Conservation (phyloP, 208 protist species). For the Trypanosoma platydactyli region DNA sequence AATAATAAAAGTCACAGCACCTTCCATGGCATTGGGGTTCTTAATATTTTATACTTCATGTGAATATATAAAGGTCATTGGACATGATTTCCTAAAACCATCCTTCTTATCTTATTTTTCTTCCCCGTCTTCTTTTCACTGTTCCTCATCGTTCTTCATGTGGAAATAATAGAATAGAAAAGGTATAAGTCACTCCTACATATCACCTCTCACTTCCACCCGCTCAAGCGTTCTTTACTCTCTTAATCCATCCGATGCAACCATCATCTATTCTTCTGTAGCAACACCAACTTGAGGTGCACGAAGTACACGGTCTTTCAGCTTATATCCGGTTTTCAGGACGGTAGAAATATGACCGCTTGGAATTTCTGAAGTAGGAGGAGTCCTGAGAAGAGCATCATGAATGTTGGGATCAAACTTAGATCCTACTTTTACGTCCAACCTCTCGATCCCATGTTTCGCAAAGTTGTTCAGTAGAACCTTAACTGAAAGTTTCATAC, state of each 20-base stretch:
- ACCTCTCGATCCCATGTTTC: slow-evolving; percentile 87
- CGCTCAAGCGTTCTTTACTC: background rate
- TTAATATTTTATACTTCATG: background rate
- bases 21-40: background rate
- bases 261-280: slow-evolving; percentile 3
- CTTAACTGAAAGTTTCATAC: slow-evolving; percentile 84
- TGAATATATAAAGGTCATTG: background rate
- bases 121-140: background rate
- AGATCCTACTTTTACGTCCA: slow-evolving; percentile 61
- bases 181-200: background rate
- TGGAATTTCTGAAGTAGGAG: slow-evolving; percentile 49
- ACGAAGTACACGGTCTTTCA: slow-evolving; percentile 85
- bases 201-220: background rate
- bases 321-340: slow-evolving; percentile 90
- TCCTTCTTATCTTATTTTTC: slow-evolving; percentile 1
- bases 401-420: slow-evolving; percentile 91
- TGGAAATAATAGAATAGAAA: background rate
- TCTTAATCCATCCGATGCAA: background rate
- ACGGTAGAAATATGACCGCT: slow-evolving; percentile 70
- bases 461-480: slow-evolving; percentile 84
- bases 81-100: background rate
- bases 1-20: background rate
- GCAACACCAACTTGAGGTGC: slow-evolving; percentile 85
- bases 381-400: slow-evolving; percentile 86
- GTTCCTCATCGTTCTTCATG: slow-evolving; percentile 1